Evolutionary conservation across 805 yeast species (phyloP).

Genomic region (Saccharomyces paradoxus): DNA sequence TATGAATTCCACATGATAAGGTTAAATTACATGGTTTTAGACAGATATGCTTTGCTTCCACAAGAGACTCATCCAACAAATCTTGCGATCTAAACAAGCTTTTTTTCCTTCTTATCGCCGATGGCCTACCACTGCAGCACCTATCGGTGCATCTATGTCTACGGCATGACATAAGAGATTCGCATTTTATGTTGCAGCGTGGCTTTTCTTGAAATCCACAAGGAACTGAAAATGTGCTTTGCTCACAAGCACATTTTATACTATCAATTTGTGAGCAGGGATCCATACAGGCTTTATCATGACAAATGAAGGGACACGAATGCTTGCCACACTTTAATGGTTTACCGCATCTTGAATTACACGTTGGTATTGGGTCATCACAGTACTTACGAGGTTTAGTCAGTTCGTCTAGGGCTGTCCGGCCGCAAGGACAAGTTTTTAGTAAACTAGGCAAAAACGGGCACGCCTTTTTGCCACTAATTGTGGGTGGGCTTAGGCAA

Average conservation of each 20-base stretch:
- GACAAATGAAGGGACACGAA: constrained; percentile 60
- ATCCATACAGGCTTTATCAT: constrained; percentile 62
- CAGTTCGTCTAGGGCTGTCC: constrained; percentile 38
- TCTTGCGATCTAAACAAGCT: constrained; percentile 31
- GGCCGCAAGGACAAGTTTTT: constrained; percentile 77
- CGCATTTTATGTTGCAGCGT: constrained; percentile 61
- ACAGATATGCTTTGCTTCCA: constrained; percentile 73
- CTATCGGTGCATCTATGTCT: constrained; percentile 62
- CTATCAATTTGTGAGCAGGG: constrained; percentile 52
- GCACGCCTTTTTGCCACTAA: constrained; percentile 37
- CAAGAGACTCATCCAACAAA: constrained; percentile 44
- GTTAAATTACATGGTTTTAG: constrained; percentile 53
- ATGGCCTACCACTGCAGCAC: constrained; percentile 65
- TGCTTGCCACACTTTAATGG: constrained; percentile 64
- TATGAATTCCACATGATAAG: constrained; percentile 59
- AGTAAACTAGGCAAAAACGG: constrained; percentile 52
- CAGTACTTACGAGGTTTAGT: constrained; percentile 46
- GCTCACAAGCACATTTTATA: constrained; percentile 55
- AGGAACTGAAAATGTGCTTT: constrained; percentile 49
- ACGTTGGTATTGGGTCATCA: constrained; percentile 72
- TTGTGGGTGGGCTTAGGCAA: constrained; percentile 27
- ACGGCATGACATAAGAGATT: constrained; percentile 67
- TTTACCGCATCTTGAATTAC: constrained; percentile 59
- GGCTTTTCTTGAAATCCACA: constrained; percentile 56
- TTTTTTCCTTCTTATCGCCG: constrained; percentile 45